Base-by-base conservation (phyloP, 2,329 filamentous ascomycete species). In the Penicillium sp. region DNA sequence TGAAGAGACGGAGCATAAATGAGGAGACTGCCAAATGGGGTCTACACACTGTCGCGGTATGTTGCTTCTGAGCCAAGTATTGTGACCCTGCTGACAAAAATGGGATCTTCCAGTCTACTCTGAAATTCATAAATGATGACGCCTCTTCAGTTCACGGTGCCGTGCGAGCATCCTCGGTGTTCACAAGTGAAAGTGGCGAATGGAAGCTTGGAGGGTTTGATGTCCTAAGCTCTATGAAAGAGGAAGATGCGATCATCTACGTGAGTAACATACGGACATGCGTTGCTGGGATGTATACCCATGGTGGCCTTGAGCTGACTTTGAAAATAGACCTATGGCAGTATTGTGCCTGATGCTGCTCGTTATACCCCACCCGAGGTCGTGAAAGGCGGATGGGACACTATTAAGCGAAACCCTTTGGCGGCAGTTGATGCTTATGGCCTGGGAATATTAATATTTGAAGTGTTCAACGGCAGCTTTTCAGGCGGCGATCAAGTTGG, bases 21-120 rank as follows among this genome's bases (percentile, higher is more conserved):
- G 87, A 91, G 39, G 94, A 97, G 77, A 97, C 93, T 1, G 85
- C 94, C 45, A 99, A 97, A 84, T 99, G 94, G 94, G 94, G 94
- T 0, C 75, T 99, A 39, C 89, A 91, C 72, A 90, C 86, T 64
- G 79, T 97, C 59, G 92, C 94, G 62, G 89, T 92, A 81, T 57
- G 75, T 57, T 24, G 2, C 18, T 22, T 3, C 31, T 31, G 6
- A 34, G 22, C 31, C 27, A 38, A 1, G 6, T 51, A 22, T 32
- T 34, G 7, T 29, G 43, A 14, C 46, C 29, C 38, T 36, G 13
- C 43, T 50, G 52, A 55, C 21, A 7, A 3, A n/a, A 6, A 18
- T 18, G 43, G 1, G 1, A 22, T 10, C 5, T 21, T 43, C 10
- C 60, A 92, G 86, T 89, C 91, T 70, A 97, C 94, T 0, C 76